Conservation (phyloP, 768 basidiomycete species). For the Pisolithus orientalis region DNA sequence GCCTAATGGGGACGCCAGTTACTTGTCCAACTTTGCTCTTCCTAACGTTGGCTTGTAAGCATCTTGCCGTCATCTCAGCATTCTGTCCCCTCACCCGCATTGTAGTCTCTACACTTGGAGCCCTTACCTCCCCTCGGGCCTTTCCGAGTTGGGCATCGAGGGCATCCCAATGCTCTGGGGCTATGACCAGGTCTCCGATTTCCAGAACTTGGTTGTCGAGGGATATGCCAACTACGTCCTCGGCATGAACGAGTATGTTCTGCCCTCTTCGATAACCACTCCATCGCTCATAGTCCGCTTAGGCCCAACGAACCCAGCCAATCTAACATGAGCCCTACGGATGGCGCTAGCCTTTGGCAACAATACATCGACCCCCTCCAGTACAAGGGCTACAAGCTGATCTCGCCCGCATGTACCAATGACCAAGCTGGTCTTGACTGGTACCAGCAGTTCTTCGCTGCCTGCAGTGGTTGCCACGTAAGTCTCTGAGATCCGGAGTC, state of each 20-base stretch:
- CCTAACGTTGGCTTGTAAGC: conserved; percentile 38
- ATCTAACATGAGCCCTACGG: conserved; percentile 48
- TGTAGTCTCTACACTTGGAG: conserved; percentile 62
- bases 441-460: conserved; percentile 51
- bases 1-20: conserved; percentile 42
- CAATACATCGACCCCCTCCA: conserved; percentile 55
- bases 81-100: neutral
- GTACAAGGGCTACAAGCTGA: conserved; percentile 47
- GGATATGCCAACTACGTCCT: conserved; percentile 48
- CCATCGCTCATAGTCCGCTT: conserved; percentile 1
- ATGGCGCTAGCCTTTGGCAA: conserved; percentile 52
- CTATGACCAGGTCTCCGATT: conserved; percentile 35
- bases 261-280: neutral
- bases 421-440: conserved; percentile 53
- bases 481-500: conserved; percentile 17
- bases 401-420: conserved; percentile 65
- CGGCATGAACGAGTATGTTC: conserved; percentile 70
- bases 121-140: conserved; percentile 32
- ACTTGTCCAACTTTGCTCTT: conserved; percentile 43
- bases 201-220: conserved; percentile 36
- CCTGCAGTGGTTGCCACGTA: conserved; percentile 49
- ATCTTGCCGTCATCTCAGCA: neutral
- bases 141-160: conserved; percentile 34
- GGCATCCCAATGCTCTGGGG: conserved; percentile 72
- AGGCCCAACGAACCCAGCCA: conserved; percentile 68